Evolutionary conservation across 2,329 filamentous ascomycete species (phyloP).

Genomic region (Ceratocystis variospora): DNA sequence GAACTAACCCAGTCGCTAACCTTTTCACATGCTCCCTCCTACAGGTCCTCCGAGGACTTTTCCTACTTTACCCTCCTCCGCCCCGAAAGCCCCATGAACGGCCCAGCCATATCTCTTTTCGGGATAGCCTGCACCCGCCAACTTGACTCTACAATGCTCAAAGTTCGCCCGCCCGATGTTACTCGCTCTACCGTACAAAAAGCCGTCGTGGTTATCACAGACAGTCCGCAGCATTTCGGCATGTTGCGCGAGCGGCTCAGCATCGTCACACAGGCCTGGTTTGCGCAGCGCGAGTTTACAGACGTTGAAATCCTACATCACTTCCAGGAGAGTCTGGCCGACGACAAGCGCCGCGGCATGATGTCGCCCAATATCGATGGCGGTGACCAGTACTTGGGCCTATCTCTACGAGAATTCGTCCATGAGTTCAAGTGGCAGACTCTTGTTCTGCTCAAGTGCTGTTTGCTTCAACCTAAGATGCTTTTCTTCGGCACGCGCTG

Average conservation of each 20-base stretch:
- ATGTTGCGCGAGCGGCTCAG: conserved; percentile 80
- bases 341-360: conserved; percentile 45
- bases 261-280: conserved; percentile 90
- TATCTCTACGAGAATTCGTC: conserved; percentile 78
- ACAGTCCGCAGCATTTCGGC: conserved; percentile 79
- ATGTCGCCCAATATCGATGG: conserved; percentile 57
- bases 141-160: conserved; percentile 63
- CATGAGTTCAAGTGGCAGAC: conserved; percentile 93
- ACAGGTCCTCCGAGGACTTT: conserved; percentile 81
- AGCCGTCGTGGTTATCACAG: conserved; percentile 87
- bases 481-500: conserved; percentile 96
- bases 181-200: conserved; percentile 98
- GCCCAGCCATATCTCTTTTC: conserved; percentile 69
- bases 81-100: conserved; percentile 35
- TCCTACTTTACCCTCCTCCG: conserved; percentile 90
- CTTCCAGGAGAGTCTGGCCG: conserved; percentile 78
- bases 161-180: conserved; percentile 71
- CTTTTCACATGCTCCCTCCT: neutral
- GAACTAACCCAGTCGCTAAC: neutral
- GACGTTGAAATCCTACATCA: conserved; percentile 79
- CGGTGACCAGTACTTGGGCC: conserved; percentile 75
- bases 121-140: conserved; percentile 93
- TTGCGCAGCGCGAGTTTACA: conserved; percentile 82
- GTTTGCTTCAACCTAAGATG: conserved; percentile 95
- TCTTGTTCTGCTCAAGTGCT: conserved; percentile 82